Evolutionary conservation across 495 filamentous ascomycete species (phyloP), one percentile per base, ranked within the genome.

Genomic region (Podospora comata): DNA sequence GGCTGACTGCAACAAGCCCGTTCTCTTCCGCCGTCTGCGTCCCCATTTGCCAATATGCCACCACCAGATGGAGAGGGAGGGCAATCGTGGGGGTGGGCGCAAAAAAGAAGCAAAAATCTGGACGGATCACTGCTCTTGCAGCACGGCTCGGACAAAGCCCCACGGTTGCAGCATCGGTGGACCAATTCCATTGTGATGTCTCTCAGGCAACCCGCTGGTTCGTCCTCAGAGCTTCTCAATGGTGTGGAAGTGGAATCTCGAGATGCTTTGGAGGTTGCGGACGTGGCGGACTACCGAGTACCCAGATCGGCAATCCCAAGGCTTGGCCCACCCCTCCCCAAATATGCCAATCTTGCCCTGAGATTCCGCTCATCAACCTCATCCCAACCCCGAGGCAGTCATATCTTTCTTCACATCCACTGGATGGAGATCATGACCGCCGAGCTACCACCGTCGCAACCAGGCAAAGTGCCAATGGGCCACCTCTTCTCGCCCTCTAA

Each of bases 241-340:
- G 39, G 39, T 16, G 39, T 48, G 39, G 9, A 16, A 48, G 39
- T 18, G 39, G 9, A 16, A 48, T 48, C 39, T 48, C 39, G 39
- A 48, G 39, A 48, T 19, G 15, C 54, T 53, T 27, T 34, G 26
- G 39, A 65, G 54, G n/a, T 60, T 28, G 32, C n/a, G 18, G 48
- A 44, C 39, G 19, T 62, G 39, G 7, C 55, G 48, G 67, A 54
- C 23, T 67, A 28, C 39, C 32, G 65, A 54, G n/a, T 67, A 28
- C 67, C 70, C 65, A 62, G 60, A 54, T 65, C 62, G 62, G 67
- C 61, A 63, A 59, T 39, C 60, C 32, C 56, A 39, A 60, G 39
- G 39, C 39, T 48, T 48, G 39, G 39, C 39, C 39, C 39, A 48
- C 39, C 39, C 39, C 39, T 48, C 39, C 39, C 9, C 39, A 48